Conservation (phyloP, 176 grass and related monocot species). For the Carex myosuroides region DNA sequence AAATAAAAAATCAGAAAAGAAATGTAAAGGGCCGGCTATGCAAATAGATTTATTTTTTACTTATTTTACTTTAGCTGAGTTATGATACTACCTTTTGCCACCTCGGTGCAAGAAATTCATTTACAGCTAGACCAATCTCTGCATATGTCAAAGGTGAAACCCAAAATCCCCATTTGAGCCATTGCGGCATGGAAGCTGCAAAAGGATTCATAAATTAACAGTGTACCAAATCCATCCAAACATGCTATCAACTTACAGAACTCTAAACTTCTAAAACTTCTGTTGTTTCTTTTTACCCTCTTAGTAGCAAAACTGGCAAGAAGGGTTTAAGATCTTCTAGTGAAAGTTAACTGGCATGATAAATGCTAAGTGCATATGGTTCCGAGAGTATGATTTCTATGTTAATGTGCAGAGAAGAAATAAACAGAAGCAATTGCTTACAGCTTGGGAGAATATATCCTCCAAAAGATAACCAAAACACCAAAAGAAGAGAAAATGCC, state of each 20-base stretch:
- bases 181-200: conserved; percentile 58
- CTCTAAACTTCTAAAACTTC: no score
- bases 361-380: neutral
- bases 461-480: conserved; percentile 38
- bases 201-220: neutral
- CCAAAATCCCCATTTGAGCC: conserved; percentile 94
- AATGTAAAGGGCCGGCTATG: neutral
- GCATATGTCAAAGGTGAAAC: conserved; percentile 64
- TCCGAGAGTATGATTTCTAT: neutral
- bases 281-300: no score
- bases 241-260: neutral
- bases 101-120: conserved; percentile 74
- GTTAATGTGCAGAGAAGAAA: neutral
- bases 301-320: no score
- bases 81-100: conserved; percentile 63
- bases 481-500: conserved; percentile 7
- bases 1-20: neutral
- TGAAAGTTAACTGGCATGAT: neutral
- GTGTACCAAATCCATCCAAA: neutral
- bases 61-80: neutral
- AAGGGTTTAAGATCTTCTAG: no score
- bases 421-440: conserved; percentile 29
- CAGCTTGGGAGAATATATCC: conserved; percentile 59
- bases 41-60: neutral
- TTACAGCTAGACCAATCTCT: conserved; percentile 67